These are phyloP conservation scores for Apostasia ramifera DNA, from an alignment of 106 monocot genomes.

Conservation along the genomic window DNA sequence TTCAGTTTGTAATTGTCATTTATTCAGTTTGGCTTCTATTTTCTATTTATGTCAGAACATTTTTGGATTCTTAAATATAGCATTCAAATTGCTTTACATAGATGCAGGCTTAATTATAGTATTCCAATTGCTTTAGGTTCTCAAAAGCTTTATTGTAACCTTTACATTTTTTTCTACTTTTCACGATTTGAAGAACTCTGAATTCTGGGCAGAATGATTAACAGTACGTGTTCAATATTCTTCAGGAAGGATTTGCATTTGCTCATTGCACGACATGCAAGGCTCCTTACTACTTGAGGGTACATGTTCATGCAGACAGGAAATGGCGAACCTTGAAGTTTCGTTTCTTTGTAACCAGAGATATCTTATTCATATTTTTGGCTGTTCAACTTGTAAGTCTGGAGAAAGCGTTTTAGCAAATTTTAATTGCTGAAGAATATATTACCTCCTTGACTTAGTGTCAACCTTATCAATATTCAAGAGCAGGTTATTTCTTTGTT, in stretches of 20 bases:
- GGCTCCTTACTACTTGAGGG: slow-evolving; percentile 92
- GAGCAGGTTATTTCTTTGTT: slow-evolving; percentile 71
- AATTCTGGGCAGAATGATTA: too few relatives aligned
- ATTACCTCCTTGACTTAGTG: neutral
- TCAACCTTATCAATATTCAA: neutral
- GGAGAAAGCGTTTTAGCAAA: neutral
- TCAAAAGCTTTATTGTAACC: too few relatives aligned
- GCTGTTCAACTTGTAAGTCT: slow-evolving; percentile 81
- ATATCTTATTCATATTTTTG: slow-evolving; percentile 76
- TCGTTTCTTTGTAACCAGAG: slow-evolving; percentile 89
- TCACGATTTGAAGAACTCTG: too few relatives aligned
- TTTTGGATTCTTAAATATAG: too few relatives aligned
- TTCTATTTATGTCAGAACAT: too few relatives aligned
- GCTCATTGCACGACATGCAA: slow-evolving; percentile 99
- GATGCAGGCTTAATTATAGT: too few relatives aligned
- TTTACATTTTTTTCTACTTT: too few relatives aligned
- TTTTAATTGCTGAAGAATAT: neutral
- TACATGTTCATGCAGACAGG: slow-evolving; percentile 74
- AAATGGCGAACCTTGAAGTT: slow-evolving; percentile 97
- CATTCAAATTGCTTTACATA: too few relatives aligned
- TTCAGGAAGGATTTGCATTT: slow-evolving; percentile 98
- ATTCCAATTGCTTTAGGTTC: too few relatives aligned
- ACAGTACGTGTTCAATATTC: slow-evolving; percentile 5
- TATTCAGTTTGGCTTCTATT: too few relatives aligned
- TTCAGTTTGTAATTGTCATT: too few relatives aligned